phyloP scores from a whole-genome alignment of 441 rosid genomes.

The Manihot esculenta region DNA sequence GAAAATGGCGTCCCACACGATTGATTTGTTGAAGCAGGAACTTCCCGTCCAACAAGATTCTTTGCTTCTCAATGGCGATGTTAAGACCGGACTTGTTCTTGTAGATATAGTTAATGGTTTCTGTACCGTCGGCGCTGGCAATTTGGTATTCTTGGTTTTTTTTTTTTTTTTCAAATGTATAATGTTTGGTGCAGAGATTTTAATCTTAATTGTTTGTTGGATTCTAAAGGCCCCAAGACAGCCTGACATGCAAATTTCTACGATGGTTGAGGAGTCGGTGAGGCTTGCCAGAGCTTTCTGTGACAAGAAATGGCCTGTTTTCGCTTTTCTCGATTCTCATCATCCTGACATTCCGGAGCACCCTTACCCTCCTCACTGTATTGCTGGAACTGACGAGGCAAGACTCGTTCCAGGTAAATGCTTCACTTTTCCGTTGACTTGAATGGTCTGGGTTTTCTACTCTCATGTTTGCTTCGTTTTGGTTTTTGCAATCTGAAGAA shows the following conservation, averaged over 20 bases:
- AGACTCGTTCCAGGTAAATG: constrained; percentile 69
- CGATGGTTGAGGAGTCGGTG: constrained; percentile 69
- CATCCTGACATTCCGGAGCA: constrained; percentile 79
- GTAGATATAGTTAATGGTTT: constrained; percentile 86
- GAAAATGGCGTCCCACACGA: constrained; percentile 18
- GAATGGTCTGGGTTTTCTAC: background rate
- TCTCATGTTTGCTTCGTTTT: background rate
- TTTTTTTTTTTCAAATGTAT: too few species aligned
- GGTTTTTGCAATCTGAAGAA: constrained; percentile 34
- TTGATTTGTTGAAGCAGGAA: constrained; percentile 52
- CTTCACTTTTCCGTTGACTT: too few species aligned
- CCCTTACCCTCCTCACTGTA: constrained; percentile 87
- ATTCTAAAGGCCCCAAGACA: constrained; percentile 56
- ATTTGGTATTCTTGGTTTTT: constrained; percentile 45
- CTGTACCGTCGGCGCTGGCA: constrained; percentile 86
- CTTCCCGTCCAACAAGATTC: constrained; percentile 57
- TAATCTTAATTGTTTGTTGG: background rate
- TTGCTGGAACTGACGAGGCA: constrained; percentile 74
- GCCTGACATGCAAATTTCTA: constrained; percentile 64
- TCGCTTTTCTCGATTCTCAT: constrained; percentile 80
- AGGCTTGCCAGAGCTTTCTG: constrained; percentile 62
- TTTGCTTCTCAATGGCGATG: constrained; percentile 41
- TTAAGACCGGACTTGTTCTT: constrained; percentile 70
- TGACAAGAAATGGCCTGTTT: constrained; percentile 71
- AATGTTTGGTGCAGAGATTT: too few species aligned